phyloP scores from a whole-genome alignment of 2,329 filamentous ascomycete species.

The Penicillium sp. region DNA sequence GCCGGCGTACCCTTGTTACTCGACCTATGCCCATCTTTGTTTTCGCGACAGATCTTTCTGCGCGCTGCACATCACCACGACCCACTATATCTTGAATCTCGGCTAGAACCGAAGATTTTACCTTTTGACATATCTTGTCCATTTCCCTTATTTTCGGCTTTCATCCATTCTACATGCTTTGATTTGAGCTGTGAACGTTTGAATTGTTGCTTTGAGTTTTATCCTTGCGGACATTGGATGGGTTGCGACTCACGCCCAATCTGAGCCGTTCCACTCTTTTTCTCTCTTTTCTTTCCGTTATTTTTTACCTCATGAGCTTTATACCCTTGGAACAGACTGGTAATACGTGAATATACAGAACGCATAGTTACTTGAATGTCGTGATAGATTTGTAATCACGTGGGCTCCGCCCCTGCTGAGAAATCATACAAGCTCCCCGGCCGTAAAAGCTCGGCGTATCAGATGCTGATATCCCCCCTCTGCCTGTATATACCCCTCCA shows the following conservation, averaged over 20 bases:
- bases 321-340: not conserved
- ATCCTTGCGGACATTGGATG: not conserved
- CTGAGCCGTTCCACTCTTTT: not conserved
- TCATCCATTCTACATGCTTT: not conserved
- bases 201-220: not conserved
- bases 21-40: not conserved
- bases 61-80: not conserved
- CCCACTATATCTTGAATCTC: not conserved
- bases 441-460: slow-evolving; percentile 4
- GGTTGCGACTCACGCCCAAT: not conserved
- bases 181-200: not conserved
- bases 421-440: slow-evolving; percentile 1
- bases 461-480: slow-evolving; percentile 14
- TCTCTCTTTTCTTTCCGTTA: not conserved
- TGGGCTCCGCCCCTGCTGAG: slow-evolving; percentile 8
- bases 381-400: slow-evolving; percentile 14
- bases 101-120: not conserved
- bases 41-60: not conserved
- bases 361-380: not conserved
- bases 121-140: not conserved
- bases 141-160: not conserved
- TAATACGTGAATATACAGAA: not conserved
- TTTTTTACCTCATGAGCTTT: not conserved
- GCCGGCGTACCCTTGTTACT: not conserved
- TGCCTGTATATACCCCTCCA: slow-evolving; percentile 19